Percentiles rank a stretch among this genome's conserved stretches.
phyloP scores from a whole-genome alignment of 2,329 filamentous ascomycete species.

The Dactylellina sp. region DNA sequence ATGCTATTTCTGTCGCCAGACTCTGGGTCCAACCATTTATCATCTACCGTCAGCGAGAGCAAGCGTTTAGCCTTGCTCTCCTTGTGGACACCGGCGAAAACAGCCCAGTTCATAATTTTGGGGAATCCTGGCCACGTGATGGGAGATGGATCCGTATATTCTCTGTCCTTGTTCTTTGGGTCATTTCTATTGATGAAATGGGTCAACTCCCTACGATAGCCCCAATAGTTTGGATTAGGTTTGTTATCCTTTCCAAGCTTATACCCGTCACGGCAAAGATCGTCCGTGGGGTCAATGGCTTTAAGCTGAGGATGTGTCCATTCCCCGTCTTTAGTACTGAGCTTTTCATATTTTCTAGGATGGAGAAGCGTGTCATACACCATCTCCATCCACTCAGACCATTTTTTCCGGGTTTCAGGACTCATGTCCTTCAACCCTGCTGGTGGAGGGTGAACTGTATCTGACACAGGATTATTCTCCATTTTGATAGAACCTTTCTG shows the following conservation, averaged over 20 bases:
- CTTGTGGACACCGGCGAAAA: conserved; percentile 6
- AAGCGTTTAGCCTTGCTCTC: background rate
- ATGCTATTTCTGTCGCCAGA: conserved; percentile 19
- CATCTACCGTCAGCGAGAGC: background rate
- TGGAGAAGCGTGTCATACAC: conserved; percentile 15
- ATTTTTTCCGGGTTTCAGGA: conserved; percentile 8
- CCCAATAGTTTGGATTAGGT: background rate
- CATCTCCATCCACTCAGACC: conserved; percentile 33
- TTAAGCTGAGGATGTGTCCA: conserved; percentile 7
- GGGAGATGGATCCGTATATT: background rate
- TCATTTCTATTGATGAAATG: conserved; percentile 21
- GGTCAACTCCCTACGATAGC: no score
- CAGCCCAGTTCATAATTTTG: conserved; percentile 20
- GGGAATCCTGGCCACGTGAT: conserved; percentile 20
- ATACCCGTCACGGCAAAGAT: background rate
- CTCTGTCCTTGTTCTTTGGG: background rate
- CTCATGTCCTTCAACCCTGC: conserved; percentile 11
- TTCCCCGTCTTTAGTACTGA: background rate
- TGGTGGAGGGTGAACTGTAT: conserved; percentile 20
- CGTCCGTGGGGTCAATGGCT: conserved; percentile 11
- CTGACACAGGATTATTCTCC: no score
- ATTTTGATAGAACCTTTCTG: background rate
- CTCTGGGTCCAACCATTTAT: background rate
- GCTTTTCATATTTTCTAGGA: conserved; percentile 1
- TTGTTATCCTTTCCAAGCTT: background rate